Percentiles rank a stretch among this genome's conserved stretches.
Evolutionary conservation across 116 monocot species (phyloP).

Genomic region (Phalaenopsis hybrid): DNA sequence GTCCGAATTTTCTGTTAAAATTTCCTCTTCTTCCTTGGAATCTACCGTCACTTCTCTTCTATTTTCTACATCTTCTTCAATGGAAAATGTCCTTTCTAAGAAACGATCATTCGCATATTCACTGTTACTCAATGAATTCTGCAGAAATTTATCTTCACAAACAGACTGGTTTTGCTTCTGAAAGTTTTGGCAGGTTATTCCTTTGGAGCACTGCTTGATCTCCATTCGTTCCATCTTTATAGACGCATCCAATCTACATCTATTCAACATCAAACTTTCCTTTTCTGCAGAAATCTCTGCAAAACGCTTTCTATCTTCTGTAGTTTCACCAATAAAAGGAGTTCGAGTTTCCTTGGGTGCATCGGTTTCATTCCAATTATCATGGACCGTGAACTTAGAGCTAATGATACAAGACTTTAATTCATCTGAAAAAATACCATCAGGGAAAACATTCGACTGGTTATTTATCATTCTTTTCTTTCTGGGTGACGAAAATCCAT

Average conservation of each 20-base stretch:
- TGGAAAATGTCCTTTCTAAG: neutral
- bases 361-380: constrained; percentile 6
- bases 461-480: constrained; percentile 23
- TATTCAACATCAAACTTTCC: neutral
- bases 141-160: constrained; percentile 6
- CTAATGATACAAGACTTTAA: constrained; percentile 1
- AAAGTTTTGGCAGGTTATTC: constrained; percentile 1
- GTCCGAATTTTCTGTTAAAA: constrained; percentile 15
- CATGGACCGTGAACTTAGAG: neutral
- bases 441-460: constrained; percentile 9
- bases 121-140: neutral
- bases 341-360: constrained; percentile 11
- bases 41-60: neutral
- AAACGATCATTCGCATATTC: constrained; percentile 2
- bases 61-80: constrained; percentile 3
- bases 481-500: constrained; percentile 10
- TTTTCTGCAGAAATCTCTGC: neutral
- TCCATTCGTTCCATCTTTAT: constrained; percentile 5
- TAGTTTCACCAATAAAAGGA: neutral
- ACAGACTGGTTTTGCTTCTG: neutral
- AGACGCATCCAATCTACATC: constrained; percentile 5
- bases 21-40: constrained; percentile 5
- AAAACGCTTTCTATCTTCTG: constrained; percentile 9
- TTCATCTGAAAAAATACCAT: constrained; percentile 9
- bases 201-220: constrained; percentile 13